Base-by-base conservation (phyloP, 495 filamentous ascomycete genomes). In the Penicillium fimorum region DNA sequence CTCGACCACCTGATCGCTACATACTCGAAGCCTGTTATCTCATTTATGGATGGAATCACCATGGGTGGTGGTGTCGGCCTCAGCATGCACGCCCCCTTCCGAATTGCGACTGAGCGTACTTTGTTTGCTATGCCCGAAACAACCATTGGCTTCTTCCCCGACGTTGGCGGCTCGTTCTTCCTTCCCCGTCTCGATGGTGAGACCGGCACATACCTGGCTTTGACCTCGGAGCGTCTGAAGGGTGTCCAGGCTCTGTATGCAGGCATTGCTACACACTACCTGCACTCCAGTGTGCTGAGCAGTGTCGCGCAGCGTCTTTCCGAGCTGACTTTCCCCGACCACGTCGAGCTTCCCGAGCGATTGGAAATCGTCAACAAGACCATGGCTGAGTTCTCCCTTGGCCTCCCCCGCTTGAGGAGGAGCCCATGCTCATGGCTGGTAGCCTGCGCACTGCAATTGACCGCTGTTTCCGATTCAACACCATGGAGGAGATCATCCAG, bases 51-150 rank as follows among this genome's bases (percentile, higher is more conserved):
- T 67, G 94, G 94, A 53, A 87, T 96, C 66, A 98, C 95, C 24
- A 97, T 98, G 94, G 94, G 94, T 56, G 94, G 94, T 50, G 94
- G 94, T 50, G 95, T 97, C 29, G 94, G 94, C 4, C 82, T 98
- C 47, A 91, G 87, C 71, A 81, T 97, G 42, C 95, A 98, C 72
- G 92, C 95, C 5, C 95, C 94, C 2, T 91, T 98, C 80, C 82
- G 94, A 22, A 94, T 98, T 64, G 95, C 95, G 25, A 98, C 94
- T 12, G 94, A 98, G 73, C 87, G 87, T 53, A 98, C 95, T 7
- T 70, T 92, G 18, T 96, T 98, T 66, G 92, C 95, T 58, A 98
- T 98, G 94, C 94, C 94, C 35, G 94, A 98, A 78, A 98, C 94
- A 3, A 92, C 80, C 9, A 98, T 98, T 63, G 94, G 94, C 10